Evolutionary conservation across 2,329 filamentous ascomycete species (phyloP).

Genomic region (Phialophora verrucosa): DNA sequence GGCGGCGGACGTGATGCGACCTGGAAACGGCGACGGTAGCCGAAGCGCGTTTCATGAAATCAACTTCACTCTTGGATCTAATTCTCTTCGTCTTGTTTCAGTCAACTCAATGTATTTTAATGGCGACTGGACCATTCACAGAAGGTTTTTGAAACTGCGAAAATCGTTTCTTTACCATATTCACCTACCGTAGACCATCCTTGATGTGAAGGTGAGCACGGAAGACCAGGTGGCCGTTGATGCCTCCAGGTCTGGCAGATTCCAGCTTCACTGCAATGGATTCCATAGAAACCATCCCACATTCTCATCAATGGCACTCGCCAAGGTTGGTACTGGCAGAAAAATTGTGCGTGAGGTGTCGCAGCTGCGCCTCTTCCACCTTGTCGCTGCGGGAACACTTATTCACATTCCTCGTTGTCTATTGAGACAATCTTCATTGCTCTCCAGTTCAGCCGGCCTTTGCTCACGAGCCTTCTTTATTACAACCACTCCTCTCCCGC

Average conservation of each 20-base stretch:
- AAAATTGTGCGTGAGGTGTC: slow-evolving; percentile 10
- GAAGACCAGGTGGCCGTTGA: slow-evolving; percentile 3
- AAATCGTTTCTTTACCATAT: neutral
- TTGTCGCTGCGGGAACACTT: slow-evolving; percentile 9
- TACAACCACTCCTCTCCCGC: slow-evolving; percentile 6
- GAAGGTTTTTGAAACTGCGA: slow-evolving; percentile 4
- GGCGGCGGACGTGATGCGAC: slow-evolving; percentile 23
- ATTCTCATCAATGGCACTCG: slow-evolving; percentile 4
- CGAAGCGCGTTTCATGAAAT: slow-evolving; percentile 23
- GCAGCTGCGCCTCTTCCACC: slow-evolving; percentile 1
- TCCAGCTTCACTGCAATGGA: slow-evolving; percentile 8
- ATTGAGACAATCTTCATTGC: slow-evolving; percentile 3
- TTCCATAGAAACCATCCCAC: neutral
- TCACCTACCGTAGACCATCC: slow-evolving; percentile 9
- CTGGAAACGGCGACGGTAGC: slow-evolving; percentile 20
- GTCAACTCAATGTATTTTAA: slow-evolving; percentile 3
- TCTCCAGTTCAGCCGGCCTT: neutral
- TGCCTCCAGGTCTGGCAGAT: slow-evolving; percentile 19
- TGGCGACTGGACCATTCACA: slow-evolving; percentile 6
- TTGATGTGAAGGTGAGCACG: neutral
- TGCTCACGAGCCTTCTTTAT: neutral
- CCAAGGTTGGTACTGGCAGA: slow-evolving; percentile 18
- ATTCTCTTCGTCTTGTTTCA: slow-evolving; percentile 11
- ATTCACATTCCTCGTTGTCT: slow-evolving; percentile 13
- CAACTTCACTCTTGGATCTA: neutral